A percentile compares a stretch with the other conserved stretches of the same genome.
These are phyloP conservation scores for Metarhizium rileyi DNA, from an alignment of 2,329 filamentous ascomycete species.

Conservation along the genomic window DNA sequence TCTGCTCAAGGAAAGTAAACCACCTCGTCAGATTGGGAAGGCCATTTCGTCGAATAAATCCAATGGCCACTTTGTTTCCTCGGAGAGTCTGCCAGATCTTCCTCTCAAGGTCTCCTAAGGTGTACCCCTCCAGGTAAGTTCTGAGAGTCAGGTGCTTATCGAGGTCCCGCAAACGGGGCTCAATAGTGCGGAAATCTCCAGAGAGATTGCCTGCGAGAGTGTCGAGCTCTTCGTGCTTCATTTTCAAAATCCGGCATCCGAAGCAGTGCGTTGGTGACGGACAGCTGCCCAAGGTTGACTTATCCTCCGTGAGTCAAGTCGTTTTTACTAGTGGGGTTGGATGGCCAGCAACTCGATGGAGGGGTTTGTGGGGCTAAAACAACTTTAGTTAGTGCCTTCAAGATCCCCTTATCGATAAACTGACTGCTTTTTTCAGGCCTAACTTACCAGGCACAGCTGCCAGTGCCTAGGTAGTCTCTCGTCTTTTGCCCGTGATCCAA, in stretches of 20 bases:
- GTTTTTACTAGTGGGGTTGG: slow-evolving; percentile 16
- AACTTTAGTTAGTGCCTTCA: too few species aligned
- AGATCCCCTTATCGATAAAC: slow-evolving; percentile 15
- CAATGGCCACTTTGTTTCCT: slow-evolving; percentile 73
- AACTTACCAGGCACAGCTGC: slow-evolving; percentile 15
- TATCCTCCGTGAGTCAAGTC: slow-evolving; percentile 13
- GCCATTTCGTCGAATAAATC: slow-evolving; percentile 68
- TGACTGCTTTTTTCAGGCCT: slow-evolving; percentile 12
- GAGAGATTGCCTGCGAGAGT: slow-evolving; percentile 40
- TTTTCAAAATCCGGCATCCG: slow-evolving; percentile 19
- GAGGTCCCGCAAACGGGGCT: slow-evolving; percentile 63
- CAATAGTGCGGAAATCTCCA: slow-evolving; percentile 73
- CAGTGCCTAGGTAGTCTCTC: background rate
- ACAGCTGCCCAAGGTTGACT: background rate
- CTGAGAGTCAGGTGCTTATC: slow-evolving; percentile 83
- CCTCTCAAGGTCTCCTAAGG: slow-evolving; percentile 64
- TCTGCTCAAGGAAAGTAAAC: slow-evolving; percentile 78
- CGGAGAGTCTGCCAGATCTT: slow-evolving; percentile 77
- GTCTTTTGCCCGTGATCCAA: slow-evolving; percentile 8
- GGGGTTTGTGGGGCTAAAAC: slow-evolving; percentile 11
- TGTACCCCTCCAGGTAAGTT: slow-evolving; percentile 77
- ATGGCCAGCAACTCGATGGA: slow-evolving; percentile 8
- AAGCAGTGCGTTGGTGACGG: background rate
- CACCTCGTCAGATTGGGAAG: slow-evolving; percentile 73
- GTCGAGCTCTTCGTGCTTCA: slow-evolving; percentile 49